Base-by-base conservation (phyloP, 176 grass and related monocot species). In the Ananas comosus region DNA sequence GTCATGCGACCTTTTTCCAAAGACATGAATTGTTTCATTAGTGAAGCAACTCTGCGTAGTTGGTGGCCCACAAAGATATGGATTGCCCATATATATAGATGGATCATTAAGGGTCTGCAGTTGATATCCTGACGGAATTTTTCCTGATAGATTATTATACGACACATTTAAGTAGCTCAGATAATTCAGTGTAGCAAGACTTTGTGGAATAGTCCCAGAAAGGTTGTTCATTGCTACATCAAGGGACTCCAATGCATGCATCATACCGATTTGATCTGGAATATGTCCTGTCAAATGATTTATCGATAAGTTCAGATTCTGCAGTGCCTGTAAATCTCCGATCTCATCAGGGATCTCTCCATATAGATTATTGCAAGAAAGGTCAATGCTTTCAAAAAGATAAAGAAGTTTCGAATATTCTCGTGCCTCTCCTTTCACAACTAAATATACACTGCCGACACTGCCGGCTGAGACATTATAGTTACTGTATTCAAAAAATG, bases 151-250 rank as follows among this genome's bases (percentile, higher is more conserved):
- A 42, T 42, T 42, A 42, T 42, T 42, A 42, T 42, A 42, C 33
- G 33, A 42, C 33, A 42, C 4, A 42, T 42, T 23, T 42, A 42
- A 42, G 33, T 75, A 16, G 21, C 75, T 82, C 13, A 82, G 11
- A 48, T 53, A 25, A 14, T 50, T 76, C 63, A 76, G 11, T 14
- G 71, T 64, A 25, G 24, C 61, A 16, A 82, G 51, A 29, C 72
- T 68, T 42, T 16, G 10, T 13, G 79, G 72, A 76, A 82, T 76
- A 33, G 28, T 8, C 17, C 72, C 79, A 14, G 23, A 63, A 63
- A 76, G 53, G 21, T 51, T 63, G 51, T 82, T 82, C 22, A n/a
- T 29, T 0, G 79, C 74, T 13, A 82, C 49, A 70, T 82, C 54
- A 76, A 76, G 66, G 14, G 72, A 69, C 17, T 75, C 79, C 79